Evolutionary conservation across 2,329 filamentous ascomycete genomes (phyloP).

Genomic region (Ceratocystis alfenasii): DNA sequence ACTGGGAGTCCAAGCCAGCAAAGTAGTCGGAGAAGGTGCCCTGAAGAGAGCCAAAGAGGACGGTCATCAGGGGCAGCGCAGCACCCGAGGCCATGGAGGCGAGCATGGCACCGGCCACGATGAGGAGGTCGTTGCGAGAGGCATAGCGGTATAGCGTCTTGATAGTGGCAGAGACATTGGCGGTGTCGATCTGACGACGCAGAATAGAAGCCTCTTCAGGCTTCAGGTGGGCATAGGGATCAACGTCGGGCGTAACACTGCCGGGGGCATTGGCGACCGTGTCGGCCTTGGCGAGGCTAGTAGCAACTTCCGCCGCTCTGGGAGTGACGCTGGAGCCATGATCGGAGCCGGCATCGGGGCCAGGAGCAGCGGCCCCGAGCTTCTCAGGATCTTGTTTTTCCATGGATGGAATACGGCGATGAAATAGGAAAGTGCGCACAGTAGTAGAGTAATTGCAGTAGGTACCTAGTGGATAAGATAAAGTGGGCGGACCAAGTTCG

Average conservation of each 20-base stretch:
- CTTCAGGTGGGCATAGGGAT: slow-evolving; percentile 51
- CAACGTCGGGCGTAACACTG: slow-evolving; percentile 27
- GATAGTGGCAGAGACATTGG: slow-evolving; percentile 51
- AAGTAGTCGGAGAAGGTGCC: slow-evolving; percentile 58
- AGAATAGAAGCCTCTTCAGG: slow-evolving; percentile 54
- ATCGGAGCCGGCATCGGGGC: background rate
- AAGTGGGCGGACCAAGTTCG: background rate
- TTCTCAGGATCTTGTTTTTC: slow-evolving; percentile 5
- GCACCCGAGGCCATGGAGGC: slow-evolving; percentile 61
- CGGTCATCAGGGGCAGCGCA: slow-evolving; percentile 66
- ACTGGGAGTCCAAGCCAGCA: slow-evolving; percentile 32
- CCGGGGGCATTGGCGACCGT: background rate
- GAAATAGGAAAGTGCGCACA: background rate
- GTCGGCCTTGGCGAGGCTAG: background rate
- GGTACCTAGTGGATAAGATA: background rate
- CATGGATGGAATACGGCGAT: background rate
- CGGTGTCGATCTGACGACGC: slow-evolving; percentile 54
- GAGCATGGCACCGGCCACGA: slow-evolving; percentile 49
- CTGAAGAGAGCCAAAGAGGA: slow-evolving; percentile 67
- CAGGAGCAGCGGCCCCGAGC: background rate
- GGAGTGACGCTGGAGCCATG: background rate
- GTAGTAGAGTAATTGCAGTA: background rate
- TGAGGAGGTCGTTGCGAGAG: slow-evolving; percentile 49
- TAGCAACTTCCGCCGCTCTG: background rate
- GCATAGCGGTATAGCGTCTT: slow-evolving; percentile 59